Conservation (phyloP, 2,329 filamentous ascomycete species). For the Dothideomycetes sp. region DNA sequence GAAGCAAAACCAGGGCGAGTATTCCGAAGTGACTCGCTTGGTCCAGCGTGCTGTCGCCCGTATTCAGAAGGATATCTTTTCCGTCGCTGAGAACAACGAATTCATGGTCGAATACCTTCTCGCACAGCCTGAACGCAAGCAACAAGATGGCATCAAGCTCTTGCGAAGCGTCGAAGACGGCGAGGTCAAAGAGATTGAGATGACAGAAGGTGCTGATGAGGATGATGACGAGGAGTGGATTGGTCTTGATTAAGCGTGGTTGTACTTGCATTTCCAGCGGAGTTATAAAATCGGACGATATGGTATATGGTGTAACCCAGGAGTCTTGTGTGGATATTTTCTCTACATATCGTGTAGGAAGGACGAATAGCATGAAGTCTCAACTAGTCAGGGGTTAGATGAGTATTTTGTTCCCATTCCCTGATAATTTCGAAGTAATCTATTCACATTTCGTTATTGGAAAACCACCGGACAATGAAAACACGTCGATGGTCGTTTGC, state of each 20-base stretch:
- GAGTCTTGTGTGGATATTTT: no score
- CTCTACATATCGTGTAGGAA: no score
- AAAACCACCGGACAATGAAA: no score
- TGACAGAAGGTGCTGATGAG: conserved; percentile 6
- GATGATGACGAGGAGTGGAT: conserved; percentile 14
- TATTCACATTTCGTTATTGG: no score
- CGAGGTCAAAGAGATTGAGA: conserved; percentile 4
- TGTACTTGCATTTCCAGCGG: no score
- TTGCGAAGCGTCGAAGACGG: not conserved
- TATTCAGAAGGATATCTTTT: conserved; percentile 74
- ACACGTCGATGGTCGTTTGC: no score
- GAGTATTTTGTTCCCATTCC: no score
- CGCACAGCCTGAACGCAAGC: conserved; percentile 17
- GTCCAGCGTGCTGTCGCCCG: conserved; percentile 71
- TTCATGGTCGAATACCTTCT: conserved; percentile 82
- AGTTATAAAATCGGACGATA: no score
- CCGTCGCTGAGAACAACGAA: conserved; percentile 76
- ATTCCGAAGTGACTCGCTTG: conserved; percentile 75
- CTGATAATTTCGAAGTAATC: no score
- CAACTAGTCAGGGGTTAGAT: no score
- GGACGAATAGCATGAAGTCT: no score
- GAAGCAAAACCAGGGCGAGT: conserved; percentile 66
- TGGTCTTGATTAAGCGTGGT: conserved; percentile 11
- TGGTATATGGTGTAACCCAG: no score
- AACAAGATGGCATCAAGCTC: not conserved